Percentiles rank a stretch among this genome's conserved stretches.
Evolutionary conservation across 768 basidiomycete species (phyloP).

Genomic region (Lanmaoa pseudosensibilis): DNA sequence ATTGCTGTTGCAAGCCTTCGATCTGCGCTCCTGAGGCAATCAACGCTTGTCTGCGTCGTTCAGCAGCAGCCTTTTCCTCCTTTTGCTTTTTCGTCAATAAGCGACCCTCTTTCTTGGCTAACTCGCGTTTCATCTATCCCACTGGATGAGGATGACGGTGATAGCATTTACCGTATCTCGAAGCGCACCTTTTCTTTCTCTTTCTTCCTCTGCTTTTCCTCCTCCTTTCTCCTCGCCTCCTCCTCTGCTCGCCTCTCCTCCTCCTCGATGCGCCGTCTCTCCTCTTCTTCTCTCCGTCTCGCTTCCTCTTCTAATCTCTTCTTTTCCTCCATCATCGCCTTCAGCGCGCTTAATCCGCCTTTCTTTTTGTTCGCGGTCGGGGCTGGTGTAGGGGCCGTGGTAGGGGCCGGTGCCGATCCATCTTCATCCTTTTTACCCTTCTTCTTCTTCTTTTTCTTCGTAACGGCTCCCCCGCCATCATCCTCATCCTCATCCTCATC

Average conservation of each 20-base stretch:
- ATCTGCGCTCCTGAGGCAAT: conserved; percentile 87
- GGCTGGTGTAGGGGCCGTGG: conserved; percentile 34
- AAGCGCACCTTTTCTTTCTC: conserved; percentile 79
- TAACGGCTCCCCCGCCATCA: conserved; percentile 47
- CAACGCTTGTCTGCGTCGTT: conserved; percentile 87
- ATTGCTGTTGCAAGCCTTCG: conserved; percentile 75
- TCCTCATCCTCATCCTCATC: conserved; percentile 71
- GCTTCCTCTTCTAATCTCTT: conserved; percentile 86
- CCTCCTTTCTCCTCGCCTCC: conserved; percentile 73
- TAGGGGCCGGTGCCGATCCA: conserved; percentile 47
- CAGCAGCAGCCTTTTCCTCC: conserved; percentile 87
- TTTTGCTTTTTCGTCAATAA: conserved; percentile 97
- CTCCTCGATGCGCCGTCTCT: conserved; percentile 79
- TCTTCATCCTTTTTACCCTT: conserved; percentile 76
- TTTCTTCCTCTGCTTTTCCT: conserved; percentile 80
- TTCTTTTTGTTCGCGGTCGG: conserved; percentile 63
- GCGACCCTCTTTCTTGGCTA: conserved; percentile 91
- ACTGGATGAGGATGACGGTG: background rate
- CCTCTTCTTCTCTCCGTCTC: conserved; percentile 68
- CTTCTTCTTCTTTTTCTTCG: conserved; percentile 86
- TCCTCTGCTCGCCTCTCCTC: conserved; percentile 80
- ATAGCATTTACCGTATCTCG: background rate
- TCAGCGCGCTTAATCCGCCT: conserved; percentile 77
- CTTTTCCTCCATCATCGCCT: conserved; percentile 91
- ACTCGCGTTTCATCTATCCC: conserved; percentile 77